Base-by-base conservation (phyloP, 2,329 filamentous ascomycete species). In the Sporothrix globosa region DNA sequence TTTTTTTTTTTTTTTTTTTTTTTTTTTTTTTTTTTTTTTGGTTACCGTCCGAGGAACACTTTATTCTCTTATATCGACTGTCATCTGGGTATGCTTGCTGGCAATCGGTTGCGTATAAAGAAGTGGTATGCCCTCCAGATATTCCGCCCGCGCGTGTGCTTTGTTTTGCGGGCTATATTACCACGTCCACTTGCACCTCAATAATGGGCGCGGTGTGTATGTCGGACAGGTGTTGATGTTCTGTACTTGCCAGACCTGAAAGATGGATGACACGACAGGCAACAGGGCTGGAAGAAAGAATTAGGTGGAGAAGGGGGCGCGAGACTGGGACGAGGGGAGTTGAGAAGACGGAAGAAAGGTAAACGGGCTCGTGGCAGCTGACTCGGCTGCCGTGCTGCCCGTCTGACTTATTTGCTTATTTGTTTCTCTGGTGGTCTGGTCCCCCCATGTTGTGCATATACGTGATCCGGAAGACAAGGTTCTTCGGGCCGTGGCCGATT, bases 391-490 rank as follows among this genome's bases (percentile, higher is more conserved):
- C 65, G 34, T 19, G 50, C 34, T 1, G 39, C 41, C 48, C 52
- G 30, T 14, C 27, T 14, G 54, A 34, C 39, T 54, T 56, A 52
- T 41, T 11, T 50, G 30, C 41, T 52, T 68, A 44, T 68, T 44
- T 58, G 30, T 63, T 63, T 46, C 46, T 65, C 19, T 54, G 27
- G n/a, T 27, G 34, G 48, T 14, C 46, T 65, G n/a, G 48, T 46
- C 48, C 58, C 24, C 53, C 48, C 56, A 69, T 54, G 48, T 39
- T 58, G 50, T 54, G 21, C 39, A 10, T 41, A 44, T 53, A 56
- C 39, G 68, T 65, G 68, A 56, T 69, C 68, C 50, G 68, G 48
- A 19, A 56, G 46, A 24, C 27, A 54, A 65, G 21, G 58, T 30
- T 21, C 39, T 24, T 39, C 68, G 58, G 68, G 60, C 54, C 56